These are phyloP conservation scores for Penicillium thymicola DNA, from an alignment of 2,329 filamentous ascomycete species.

Conservation along the genomic window DNA sequence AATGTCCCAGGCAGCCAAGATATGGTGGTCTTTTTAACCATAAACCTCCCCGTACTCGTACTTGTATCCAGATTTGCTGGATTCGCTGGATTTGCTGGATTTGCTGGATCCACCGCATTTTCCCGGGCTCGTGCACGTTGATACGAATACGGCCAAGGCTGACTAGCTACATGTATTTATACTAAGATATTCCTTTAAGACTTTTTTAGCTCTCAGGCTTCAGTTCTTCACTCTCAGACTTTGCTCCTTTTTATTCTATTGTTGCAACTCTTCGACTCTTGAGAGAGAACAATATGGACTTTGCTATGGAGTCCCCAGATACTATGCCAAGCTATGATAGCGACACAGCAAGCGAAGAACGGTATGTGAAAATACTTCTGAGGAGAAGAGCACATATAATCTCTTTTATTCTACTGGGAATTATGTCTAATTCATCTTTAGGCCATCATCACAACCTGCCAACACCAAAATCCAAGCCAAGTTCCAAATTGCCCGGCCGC, in stretches of 20 bases:
- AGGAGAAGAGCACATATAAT: neutral
- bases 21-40: neutral
- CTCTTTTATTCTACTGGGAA: neutral
- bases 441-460: conserved; percentile 6
- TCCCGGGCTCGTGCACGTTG: conserved; percentile 10
- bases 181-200: neutral
- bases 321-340: conserved; percentile 19
- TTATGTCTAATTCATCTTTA: neutral
- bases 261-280: neutral
- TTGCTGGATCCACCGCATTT: neutral
- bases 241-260: neutral
- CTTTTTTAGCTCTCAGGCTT: neutral
- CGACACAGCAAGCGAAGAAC: conserved; percentile 21
- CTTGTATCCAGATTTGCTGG: neutral
- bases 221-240: neutral
- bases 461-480: conserved; percentile 22
- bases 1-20: neutral
- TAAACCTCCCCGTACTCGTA: neutral
- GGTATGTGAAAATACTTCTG: conserved; percentile 12
- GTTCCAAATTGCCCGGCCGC: conserved; percentile 32
- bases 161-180: neutral
- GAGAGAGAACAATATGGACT: neutral
- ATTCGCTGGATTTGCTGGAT: neutral
- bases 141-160: conserved; percentile 16
- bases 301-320: conserved; percentile 8